phyloP scores from a whole-genome alignment of 1,139 yeast species.

The Nadsonia starkeyi-henricii region DNA sequence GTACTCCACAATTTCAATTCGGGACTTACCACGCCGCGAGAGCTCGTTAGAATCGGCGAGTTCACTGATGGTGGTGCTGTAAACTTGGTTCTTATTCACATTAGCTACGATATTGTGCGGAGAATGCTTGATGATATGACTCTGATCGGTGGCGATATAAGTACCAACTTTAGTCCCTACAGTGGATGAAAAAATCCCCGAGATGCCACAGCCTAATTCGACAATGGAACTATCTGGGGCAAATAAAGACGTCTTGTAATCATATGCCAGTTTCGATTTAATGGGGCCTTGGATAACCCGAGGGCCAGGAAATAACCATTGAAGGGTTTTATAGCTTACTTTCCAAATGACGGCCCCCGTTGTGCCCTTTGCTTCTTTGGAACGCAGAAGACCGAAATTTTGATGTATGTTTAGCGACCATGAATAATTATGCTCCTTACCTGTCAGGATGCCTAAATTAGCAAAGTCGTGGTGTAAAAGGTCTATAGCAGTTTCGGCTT shows the following conservation, averaged over 20 bases:
- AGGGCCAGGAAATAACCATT: conserved; percentile 8
- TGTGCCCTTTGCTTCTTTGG: neutral
- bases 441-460: neutral
- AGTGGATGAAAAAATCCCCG: conserved; percentile 39
- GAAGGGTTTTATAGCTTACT: neutral
- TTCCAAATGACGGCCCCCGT: neutral
- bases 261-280: neutral
- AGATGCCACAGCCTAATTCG: conserved; percentile 57
- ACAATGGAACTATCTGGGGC: conserved; percentile 24
- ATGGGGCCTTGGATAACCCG: neutral
- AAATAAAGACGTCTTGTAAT: neutral
- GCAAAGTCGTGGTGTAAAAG: neutral
- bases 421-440: neutral
- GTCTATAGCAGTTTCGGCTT: neutral
- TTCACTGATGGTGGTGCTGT: neutral
- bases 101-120: conserved; percentile 34
- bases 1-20: conserved; percentile 35
- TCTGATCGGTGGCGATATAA: conserved; percentile 53
- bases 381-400: neutral
- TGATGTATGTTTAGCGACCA: neutral
- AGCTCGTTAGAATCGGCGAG: conserved; percentile 1
- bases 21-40: conserved; percentile 3
- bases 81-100: conserved; percentile 7
- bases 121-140: conserved; percentile 38
- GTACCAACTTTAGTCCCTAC: conserved; percentile 27